phyloP scores from a whole-genome alignment of 2,329 filamentous ascomycete genomes.

The Plenodomus biglobosus region DNA sequence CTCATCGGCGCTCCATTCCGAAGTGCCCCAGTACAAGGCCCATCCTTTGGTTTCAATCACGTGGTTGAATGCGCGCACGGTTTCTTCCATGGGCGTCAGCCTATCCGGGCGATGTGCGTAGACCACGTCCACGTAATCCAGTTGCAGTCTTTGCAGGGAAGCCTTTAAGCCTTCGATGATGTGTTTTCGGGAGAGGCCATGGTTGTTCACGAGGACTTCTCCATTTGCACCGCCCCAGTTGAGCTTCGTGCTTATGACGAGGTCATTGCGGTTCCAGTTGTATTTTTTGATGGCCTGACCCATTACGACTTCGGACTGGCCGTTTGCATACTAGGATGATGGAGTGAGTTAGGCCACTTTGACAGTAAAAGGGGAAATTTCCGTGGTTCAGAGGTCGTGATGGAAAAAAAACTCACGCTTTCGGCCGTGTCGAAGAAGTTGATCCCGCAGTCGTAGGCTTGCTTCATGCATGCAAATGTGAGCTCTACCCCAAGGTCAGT shows the following conservation, averaged over 20 bases:
- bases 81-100: slow-evolving; percentile 70
- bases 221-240: slow-evolving; percentile 53
- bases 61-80: slow-evolving; percentile 70
- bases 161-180: slow-evolving; percentile 67
- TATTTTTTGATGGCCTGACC: slow-evolving; percentile 59
- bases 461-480: slow-evolving; percentile 57
- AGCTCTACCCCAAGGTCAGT: no score
- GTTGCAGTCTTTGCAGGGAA: slow-evolving; percentile 59
- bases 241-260: slow-evolving; percentile 51
- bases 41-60: slow-evolving; percentile 66
- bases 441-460: slow-evolving; percentile 59
- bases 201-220: slow-evolving; percentile 61
- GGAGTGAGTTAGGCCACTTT: no score
- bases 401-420: background rate
- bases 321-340: slow-evolving; percentile 48
- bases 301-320: slow-evolving; percentile 58
- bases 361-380: no score
- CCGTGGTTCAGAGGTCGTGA: no score
- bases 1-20: slow-evolving; percentile 61
- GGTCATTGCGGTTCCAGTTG: slow-evolving; percentile 55
- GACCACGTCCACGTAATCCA: slow-evolving; percentile 68
- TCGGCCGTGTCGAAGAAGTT: slow-evolving; percentile 36
- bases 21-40: slow-evolving; percentile 67
- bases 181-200: slow-evolving; percentile 69
- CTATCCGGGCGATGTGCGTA: slow-evolving; percentile 71